phyloP scores from a whole-genome alignment of 2,329 filamentous ascomycete genomes.

The Fusarium xylarioides region DNA sequence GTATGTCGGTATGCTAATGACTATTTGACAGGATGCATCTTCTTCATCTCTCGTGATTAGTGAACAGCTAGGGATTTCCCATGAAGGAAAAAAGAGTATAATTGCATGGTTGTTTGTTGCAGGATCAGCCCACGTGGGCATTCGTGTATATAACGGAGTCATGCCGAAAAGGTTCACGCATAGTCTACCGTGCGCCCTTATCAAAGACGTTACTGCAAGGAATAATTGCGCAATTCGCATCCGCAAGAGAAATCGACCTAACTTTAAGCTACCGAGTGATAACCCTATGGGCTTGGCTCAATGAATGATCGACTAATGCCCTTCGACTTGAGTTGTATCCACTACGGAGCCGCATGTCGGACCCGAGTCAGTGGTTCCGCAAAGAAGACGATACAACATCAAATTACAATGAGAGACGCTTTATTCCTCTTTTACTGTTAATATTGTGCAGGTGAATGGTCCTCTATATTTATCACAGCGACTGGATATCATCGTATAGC shows the following conservation, averaged over 20 bases:
- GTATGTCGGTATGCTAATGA: not conserved
- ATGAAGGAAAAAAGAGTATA: fast-evolving
- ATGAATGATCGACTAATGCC: not conserved
- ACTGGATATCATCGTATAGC: not conserved
- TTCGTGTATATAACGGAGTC: not conserved
- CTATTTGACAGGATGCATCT: slow-evolving; percentile 1
- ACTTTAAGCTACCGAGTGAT: not conserved
- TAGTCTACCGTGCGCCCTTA: not conserved
- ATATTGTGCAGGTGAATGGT: fast-evolving
- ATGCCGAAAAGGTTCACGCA: not conserved
- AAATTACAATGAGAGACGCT: not conserved
- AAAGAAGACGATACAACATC: not conserved
- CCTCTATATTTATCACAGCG: fast-evolving
- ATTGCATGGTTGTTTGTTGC: not conserved
- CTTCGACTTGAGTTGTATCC: not conserved
- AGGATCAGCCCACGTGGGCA: not conserved
- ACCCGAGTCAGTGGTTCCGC: not conserved
- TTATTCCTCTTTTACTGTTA: fast-evolving
- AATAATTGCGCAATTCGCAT: slow-evolving; percentile 1
- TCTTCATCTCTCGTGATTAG: not conserved
- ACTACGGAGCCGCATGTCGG: slow-evolving; percentile 21
- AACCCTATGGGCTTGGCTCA: not conserved
- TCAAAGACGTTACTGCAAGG: not conserved
- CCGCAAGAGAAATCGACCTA: not conserved
- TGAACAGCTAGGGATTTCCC: not conserved